Conservation (phyloP, 768 basidiomycete genomes). For the Agrocybe praecox region DNA sequence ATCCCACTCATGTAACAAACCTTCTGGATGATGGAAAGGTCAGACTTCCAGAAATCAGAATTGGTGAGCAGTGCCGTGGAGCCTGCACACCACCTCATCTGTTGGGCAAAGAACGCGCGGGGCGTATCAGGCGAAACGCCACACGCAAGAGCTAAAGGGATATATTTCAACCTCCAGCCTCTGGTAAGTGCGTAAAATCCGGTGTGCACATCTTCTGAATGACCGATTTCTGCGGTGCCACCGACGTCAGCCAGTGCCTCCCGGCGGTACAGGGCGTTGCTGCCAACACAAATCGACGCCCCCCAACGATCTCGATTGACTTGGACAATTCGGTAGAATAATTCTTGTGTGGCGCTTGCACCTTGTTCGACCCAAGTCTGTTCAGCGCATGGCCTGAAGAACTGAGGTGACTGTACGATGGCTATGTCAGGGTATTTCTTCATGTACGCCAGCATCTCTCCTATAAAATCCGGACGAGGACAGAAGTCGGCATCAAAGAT, state of each 20-base stretch:
- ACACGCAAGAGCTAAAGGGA: slow-evolving; percentile 27
- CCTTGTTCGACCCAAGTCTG: slow-evolving; percentile 32
- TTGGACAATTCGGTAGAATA: slow-evolving; percentile 27
- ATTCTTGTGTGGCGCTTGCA: slow-evolving; percentile 26
- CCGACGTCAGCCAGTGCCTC: slow-evolving; percentile 24
- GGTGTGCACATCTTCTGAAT: slow-evolving; percentile 30
- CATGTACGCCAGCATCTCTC: slow-evolving; percentile 25
- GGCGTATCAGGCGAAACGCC: slow-evolving; percentile 29
- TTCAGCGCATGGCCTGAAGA: slow-evolving; percentile 22
- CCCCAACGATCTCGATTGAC: slow-evolving; percentile 29
- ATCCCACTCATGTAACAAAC: slow-evolving; percentile 28
- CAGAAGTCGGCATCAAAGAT: slow-evolving; percentile 33
- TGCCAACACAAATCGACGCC: slow-evolving; percentile 28
- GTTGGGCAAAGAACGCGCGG: slow-evolving; percentile 21
- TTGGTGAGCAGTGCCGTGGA: slow-evolving; percentile 25
- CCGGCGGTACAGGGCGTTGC: slow-evolving; percentile 29
- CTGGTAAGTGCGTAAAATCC: slow-evolving; percentile 28
- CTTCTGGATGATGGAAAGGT: slow-evolving; percentile 25
- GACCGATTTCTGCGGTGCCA: slow-evolving; percentile 26
- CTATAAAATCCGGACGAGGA: slow-evolving; percentile 26
- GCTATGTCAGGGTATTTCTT: slow-evolving; percentile 22
- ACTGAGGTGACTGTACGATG: slow-evolving; percentile 31
- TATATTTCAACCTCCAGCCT: slow-evolving; percentile 28
- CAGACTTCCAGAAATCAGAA: slow-evolving; percentile 26
- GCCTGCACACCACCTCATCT: not conserved